Percentiles rank a stretch among this genome's conserved stretches.
Evolutionary conservation across 208 protist genomes (phyloP).

Genomic region (Novymonas esmeraldas): DNA sequence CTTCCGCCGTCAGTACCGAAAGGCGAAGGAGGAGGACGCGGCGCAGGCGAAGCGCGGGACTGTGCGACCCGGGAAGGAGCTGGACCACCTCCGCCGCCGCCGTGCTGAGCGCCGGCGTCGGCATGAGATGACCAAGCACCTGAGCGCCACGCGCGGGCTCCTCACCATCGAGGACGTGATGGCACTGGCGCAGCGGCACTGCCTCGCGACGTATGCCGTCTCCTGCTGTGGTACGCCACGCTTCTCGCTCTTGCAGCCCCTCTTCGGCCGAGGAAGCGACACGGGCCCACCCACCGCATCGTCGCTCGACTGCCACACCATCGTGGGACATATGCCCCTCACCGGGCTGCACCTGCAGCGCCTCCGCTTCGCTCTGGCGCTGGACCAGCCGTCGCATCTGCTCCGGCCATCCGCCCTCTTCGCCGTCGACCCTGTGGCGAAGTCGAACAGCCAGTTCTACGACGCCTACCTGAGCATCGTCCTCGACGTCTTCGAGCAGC

Average conservation of each 20-base stretch:
- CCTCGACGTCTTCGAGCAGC: slow-evolving; percentile 68
- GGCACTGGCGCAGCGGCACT: slow-evolving; percentile 53
- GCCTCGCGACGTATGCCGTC: slow-evolving; percentile 80
- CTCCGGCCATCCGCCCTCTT: slow-evolving; percentile 60
- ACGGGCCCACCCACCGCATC: not conserved
- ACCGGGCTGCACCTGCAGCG: slow-evolving; percentile 59
- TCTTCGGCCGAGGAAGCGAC: slow-evolving; percentile 14
- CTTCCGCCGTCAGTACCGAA: slow-evolving; percentile 25
- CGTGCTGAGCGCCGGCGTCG: slow-evolving; percentile 20
- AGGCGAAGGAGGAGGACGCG: not conserved
- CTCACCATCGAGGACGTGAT: slow-evolving; percentile 60
- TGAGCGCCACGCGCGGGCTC: slow-evolving; percentile 68
- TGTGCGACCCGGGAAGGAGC: not conserved
- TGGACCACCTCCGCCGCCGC: slow-evolving; percentile 20
- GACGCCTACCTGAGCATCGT: slow-evolving; percentile 75
- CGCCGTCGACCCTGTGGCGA: slow-evolving; percentile 49
- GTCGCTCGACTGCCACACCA: slow-evolving; percentile 31
- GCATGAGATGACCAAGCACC: slow-evolving; percentile 11
- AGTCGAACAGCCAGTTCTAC: slow-evolving; percentile 76
- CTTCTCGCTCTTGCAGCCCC: slow-evolving; percentile 53
- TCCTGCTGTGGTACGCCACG: slow-evolving; percentile 68
- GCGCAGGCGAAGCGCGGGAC: not conserved
- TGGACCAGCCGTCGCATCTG: slow-evolving; percentile 76
- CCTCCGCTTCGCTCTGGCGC: slow-evolving; percentile 76
- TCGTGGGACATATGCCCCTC: slow-evolving; percentile 61